Evolutionary conservation across 257 asterid species (phyloP).

Genomic region (Solanum sitiens): DNA sequence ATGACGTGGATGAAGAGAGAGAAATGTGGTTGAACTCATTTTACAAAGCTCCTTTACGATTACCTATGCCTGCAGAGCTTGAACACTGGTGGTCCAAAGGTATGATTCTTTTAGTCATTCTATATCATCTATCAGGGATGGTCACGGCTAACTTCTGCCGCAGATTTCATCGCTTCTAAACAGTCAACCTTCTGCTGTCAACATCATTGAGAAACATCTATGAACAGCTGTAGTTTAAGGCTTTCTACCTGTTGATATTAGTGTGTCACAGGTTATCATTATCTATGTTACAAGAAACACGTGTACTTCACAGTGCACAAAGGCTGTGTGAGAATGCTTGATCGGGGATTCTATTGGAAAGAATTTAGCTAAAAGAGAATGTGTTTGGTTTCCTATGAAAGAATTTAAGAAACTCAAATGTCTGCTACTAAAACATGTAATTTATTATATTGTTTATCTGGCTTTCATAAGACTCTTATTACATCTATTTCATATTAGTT

Average conservation of each 20-base stretch:
- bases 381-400: neutral
- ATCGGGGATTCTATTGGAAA: neutral
- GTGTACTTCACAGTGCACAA: neutral
- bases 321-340: neutral
- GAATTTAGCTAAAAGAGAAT: neutral
- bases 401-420: neutral
- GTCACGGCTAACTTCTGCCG: neutral
- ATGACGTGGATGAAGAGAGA: constrained; percentile 89
- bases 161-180: neutral
- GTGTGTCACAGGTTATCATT: neutral
- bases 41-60: constrained; percentile 81
- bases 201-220: neutral
- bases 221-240: neutral
- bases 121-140: neutral
- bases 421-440: neutral
- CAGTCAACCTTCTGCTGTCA: neutral
- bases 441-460: neutral
- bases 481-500: neutral
- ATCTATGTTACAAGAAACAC: neutral
- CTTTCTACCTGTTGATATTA: neutral
- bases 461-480: neutral
- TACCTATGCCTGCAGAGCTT: constrained; percentile 98
- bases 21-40: constrained; percentile 95
- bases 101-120: neutral
- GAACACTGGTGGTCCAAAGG: constrained; percentile 90